Percentiles rank a stretch among this genome's conserved stretches.
phyloP scores from a whole-genome alignment of 441 rosid species.

The Populus hybrid region DNA sequence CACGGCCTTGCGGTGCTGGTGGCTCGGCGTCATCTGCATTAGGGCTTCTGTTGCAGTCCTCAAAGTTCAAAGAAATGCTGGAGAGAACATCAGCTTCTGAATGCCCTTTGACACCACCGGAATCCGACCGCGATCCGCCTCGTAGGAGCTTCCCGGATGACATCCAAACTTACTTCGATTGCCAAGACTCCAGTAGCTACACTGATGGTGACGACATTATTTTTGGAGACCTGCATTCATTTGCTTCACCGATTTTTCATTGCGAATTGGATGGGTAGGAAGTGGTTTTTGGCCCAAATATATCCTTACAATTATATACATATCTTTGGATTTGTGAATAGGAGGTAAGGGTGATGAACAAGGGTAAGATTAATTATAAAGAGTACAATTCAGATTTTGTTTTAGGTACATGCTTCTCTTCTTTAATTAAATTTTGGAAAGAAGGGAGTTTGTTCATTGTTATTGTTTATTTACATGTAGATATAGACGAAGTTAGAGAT shows the following conservation, averaged over 20 bases:
- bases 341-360: conserved; percentile 2
- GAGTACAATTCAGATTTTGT: background rate
- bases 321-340: conserved; percentile 4
- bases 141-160: conserved; percentile 50
- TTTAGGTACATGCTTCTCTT: conserved; percentile 9
- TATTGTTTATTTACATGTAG: conserved; percentile 19
- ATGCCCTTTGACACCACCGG: conserved; percentile 23
- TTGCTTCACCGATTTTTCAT: conserved; percentile 33
- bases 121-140: conserved; percentile 22
- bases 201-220: conserved; percentile 29
- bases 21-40: conserved; percentile 38
- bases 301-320: background rate
- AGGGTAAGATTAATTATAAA: background rate
- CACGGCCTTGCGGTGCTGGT: background rate
- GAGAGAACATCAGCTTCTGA: conserved; percentile 35
- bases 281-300: background rate
- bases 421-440: background rate
- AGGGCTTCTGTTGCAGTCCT: conserved; percentile 46
- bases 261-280: conserved; percentile 32
- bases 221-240: conserved; percentile 37
- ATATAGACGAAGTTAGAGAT: conserved; percentile 11
- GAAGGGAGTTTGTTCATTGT: background rate
- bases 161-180: conserved; percentile 45
- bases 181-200: conserved; percentile 27
- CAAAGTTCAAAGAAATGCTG: conserved; percentile 56